Base-by-base conservation (phyloP, 257 asterid genomes). In the Przewalskia tangutica region DNA sequence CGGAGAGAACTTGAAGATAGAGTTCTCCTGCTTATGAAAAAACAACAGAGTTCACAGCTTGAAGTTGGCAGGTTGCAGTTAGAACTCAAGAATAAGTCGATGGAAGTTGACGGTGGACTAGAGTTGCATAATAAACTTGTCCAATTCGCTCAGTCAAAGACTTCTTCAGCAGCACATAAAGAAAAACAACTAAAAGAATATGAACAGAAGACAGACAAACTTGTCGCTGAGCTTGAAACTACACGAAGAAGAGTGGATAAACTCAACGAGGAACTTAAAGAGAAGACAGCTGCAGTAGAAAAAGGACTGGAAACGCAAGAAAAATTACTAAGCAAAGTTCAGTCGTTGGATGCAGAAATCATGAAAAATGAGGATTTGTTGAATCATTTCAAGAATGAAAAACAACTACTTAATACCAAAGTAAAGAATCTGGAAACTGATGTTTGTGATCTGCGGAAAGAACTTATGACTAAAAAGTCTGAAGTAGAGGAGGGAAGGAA, bases 61-160 rank as follows among this genome's bases (percentile, higher is more conserved):
- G 97, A 89, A 79, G 87, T 64, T 77, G 91, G 82, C 82, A 87
- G 87, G 66, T 81, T 93, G 86, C 86, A 80, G 76, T 77, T 48
- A 64, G 93, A 88, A 87, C 85, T 91, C 64, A 86, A 73, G 85
- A 86, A 83, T 84, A 93, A 90, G 88, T 85, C 90, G 14, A 83
- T 76, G 88, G 97, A 92, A 87, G 88, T 88, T 83, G 97, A 90
- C 77, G 90, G 86, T 58, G 85, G 80, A 77, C 89, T 88, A 91
- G 87, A 84, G 75, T 84, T 89, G 83, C 90, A 90, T 79, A 86
- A 85, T 79, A 87, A 86, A 89, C 92, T 93, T 82, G 91, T 93
- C 80, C 87, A 84, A 60, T 44, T 86, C 53, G 85, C 89, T 83
- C 89, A 89, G 65, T 85, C 87, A n/a, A 86, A 89, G 13, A 77